Percentiles rank a stretch among this genome's conserved stretches.
Conservation (phyloP, 2,329 filamentous ascomycete species). For the Colletotrichum siamense region DNA sequence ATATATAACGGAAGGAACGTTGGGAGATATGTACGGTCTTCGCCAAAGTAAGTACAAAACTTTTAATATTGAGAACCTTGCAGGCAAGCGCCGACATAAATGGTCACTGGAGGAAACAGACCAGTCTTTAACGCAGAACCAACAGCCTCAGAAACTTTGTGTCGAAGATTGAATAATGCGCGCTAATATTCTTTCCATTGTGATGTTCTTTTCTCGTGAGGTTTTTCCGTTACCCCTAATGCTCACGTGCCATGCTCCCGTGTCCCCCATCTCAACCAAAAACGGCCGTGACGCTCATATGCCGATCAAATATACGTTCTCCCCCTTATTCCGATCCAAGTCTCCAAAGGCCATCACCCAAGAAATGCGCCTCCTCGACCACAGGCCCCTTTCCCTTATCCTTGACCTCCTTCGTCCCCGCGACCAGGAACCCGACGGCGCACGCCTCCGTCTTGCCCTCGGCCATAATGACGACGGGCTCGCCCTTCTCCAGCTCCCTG, state of each 20-base stretch:
- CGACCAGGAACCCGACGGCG: conserved; percentile 82
- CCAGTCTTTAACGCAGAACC: not conserved
- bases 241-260: not conserved
- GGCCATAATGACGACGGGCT: conserved; percentile 86
- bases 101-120: not conserved
- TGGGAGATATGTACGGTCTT: not conserved
- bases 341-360: conserved; percentile 94
- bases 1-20: not conserved
- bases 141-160: not conserved
- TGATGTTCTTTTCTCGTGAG: not conserved
- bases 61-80: not conserved
- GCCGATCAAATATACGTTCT: not conserved
- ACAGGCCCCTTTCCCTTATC: conserved; percentile 92
- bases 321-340: conserved; percentile 55
- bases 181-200: not conserved
- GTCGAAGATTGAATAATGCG: not conserved
- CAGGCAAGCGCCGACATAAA: not conserved
- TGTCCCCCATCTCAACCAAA: not conserved
- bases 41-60: not conserved
- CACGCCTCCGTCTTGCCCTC: conserved; percentile 95
- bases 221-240: not conserved
- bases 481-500: conserved; percentile 76
- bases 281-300: not conserved
- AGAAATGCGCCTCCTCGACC: conserved; percentile 90
- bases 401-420: conserved; percentile 91